Base-by-base conservation (phyloP, 73 alveolate genomes). In the Paramecium pentaurelia region DNA sequence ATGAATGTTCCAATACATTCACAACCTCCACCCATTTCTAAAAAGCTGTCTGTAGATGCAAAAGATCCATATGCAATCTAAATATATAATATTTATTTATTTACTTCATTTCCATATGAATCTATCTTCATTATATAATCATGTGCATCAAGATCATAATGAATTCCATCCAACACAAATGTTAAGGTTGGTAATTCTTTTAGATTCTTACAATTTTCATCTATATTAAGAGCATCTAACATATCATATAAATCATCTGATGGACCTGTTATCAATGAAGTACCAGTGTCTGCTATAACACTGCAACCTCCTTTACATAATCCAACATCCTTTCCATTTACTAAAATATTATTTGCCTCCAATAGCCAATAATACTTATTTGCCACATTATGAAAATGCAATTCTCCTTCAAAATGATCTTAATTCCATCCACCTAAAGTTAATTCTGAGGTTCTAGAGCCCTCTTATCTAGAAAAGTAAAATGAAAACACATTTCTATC, bases 251-350 rank as follows among this genome's bases (percentile, higher is more conserved):
- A 49, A 88, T 93, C 91, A 9, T 86, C 92, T 58, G 94, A 60
- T 20, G 98, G 98, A 47, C 93, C 97, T 28, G 98, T 91, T 30
- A 96, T 77, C 8, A 96, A 86, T 3, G 98, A 92, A 6, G 98
- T 96, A 6, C 98, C 98, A 44, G 98, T 93, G 45, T 96, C 98
- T 1, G 95, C 93, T 44, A 96, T 93, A 0, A 90, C 95, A 86
- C 88, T 59, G 88, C 98, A 96, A 25, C 92, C 89, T 14, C 60
- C 80, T 40, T 95, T 80, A 87, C 98, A 96, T 27, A 96, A 40
- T 18, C 93, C 92, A 18, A 93, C 8, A 38, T 93, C 75, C 59
- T 93, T 68, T 8, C 96, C 98, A 85, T 93, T 93, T 51, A 91
- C 86, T 47, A 85, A 75, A 27, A 96, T 93, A 59, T 80, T 96